Percentiles rank a stretch among this genome's conserved stretches.
phyloP scores from a whole-genome alignment of 352 stramenopile species.

The Phytophthora cryptogea region DNA sequence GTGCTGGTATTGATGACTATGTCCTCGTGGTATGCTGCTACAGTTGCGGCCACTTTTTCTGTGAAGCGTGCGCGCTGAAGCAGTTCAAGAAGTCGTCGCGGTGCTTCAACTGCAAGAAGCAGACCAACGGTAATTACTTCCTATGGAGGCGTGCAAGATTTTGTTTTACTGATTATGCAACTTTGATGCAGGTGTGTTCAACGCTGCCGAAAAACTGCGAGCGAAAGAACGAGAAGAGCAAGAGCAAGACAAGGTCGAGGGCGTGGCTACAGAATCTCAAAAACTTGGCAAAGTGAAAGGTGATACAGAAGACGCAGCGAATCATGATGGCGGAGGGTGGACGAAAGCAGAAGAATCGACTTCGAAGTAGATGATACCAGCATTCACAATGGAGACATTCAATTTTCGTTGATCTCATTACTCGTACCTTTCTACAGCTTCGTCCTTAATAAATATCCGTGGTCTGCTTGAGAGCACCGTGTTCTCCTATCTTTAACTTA shows the following conservation, averaged over 20 bases:
- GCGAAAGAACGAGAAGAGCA: conserved; percentile 48
- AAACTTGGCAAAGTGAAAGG: not conserved
- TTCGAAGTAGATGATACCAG: conserved; percentile 1
- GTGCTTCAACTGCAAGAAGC: conserved; percentile 95
- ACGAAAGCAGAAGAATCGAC: conserved; percentile 16
- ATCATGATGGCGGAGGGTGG: conserved; percentile 18
- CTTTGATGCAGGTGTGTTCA: conserved; percentile 78
- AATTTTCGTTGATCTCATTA: conserved; percentile 6
- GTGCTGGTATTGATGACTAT: not conserved
- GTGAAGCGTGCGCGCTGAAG: conserved; percentile 91
- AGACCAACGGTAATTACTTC: conserved; percentile 82
- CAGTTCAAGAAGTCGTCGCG: conserved; percentile 79
- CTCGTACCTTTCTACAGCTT: conserved; percentile 5
- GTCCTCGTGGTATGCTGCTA: not conserved
- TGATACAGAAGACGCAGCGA: conserved; percentile 1
- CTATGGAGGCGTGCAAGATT: not conserved
- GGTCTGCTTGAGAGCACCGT: not conserved
- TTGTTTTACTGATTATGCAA: not conserved
- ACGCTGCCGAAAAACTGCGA: conserved; percentile 85
- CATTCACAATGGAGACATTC: conserved; percentile 3
- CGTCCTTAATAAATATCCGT: conserved; percentile 37
- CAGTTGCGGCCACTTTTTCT: conserved; percentile 97
- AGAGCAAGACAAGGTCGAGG: conserved; percentile 24
- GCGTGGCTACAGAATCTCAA: conserved; percentile 7
- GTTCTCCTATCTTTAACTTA: conserved; percentile 18